Evolutionary conservation across 2,329 filamentous ascomycete species (phyloP).

Genomic region (Fusarium sp.): DNA sequence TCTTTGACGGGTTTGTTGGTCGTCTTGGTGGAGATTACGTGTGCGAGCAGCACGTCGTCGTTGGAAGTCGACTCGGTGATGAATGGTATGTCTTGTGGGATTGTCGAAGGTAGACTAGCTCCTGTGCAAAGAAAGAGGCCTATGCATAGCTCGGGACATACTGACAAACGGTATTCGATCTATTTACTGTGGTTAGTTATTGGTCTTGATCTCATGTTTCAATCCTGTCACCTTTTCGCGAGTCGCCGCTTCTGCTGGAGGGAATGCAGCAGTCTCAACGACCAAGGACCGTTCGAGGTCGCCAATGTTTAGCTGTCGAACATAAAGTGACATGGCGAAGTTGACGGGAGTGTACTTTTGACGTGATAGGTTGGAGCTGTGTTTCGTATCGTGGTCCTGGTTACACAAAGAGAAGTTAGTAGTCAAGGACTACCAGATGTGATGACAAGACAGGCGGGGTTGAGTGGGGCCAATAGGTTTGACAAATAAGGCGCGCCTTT

Average conservation of each 20-base stretch:
- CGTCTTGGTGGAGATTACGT: constrained; percentile 50
- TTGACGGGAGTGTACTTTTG: not conserved
- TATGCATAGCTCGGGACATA: constrained; percentile 49
- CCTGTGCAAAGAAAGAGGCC: constrained; percentile 44
- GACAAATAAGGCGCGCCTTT: constrained; percentile 3
- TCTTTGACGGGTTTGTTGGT: constrained; percentile 41
- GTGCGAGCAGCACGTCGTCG: constrained; percentile 45
- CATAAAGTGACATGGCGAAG: constrained; percentile 43
- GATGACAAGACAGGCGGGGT: constrained; percentile 10
- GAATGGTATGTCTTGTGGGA: constrained; percentile 30
- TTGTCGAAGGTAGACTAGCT: constrained; percentile 2
- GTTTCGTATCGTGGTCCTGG: too few species aligned
- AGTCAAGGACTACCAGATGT: not conserved
- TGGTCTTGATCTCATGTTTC: not conserved
- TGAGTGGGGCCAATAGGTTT: constrained; percentile 7
- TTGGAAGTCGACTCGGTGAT: not conserved
- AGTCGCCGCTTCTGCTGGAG: constrained; percentile 49
- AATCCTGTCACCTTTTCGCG: constrained; percentile 45
- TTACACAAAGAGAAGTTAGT: not conserved
- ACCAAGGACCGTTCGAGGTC: constrained; percentile 46
- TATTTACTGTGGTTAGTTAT: constrained; percentile 19
- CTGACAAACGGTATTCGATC: constrained; percentile 52
- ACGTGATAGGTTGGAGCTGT: too few species aligned
- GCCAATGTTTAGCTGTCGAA: constrained; percentile 40
- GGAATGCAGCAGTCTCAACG: constrained; percentile 51